phyloP scores from a whole-genome alignment of 1,284 basidiomycete species.

The Malassezia vespertilionis region DNA sequence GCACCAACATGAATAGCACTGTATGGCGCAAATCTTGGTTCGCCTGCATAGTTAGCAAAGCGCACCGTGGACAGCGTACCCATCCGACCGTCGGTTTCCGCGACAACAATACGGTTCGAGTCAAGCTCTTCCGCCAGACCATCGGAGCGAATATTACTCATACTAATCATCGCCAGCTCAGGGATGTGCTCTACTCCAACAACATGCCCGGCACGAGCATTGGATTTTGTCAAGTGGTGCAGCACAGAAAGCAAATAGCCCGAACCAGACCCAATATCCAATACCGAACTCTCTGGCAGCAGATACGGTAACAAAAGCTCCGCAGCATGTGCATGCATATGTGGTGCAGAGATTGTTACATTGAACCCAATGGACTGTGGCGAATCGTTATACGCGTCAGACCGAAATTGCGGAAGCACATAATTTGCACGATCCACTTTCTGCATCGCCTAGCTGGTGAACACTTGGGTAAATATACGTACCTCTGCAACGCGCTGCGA shows the following conservation, averaged over 20 bases:
- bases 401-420: slow-evolving; percentile 48
- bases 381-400: slow-evolving; percentile 60
- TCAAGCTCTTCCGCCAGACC: slow-evolving; percentile 56
- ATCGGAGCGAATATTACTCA: slow-evolving; percentile 60
- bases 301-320: slow-evolving; percentile 64
- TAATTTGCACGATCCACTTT: slow-evolving; percentile 52
- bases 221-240: slow-evolving; percentile 28
- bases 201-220: slow-evolving; percentile 54
- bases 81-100: slow-evolving; percentile 69
- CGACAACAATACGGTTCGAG: slow-evolving; percentile 55
- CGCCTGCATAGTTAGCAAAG: slow-evolving; percentile 20
- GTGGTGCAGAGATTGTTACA: slow-evolving; percentile 80
- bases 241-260: slow-evolving; percentile 42
- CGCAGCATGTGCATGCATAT: slow-evolving; percentile 70
- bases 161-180: slow-evolving; percentile 54
- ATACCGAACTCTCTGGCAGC: slow-evolving; percentile 59
- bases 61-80: slow-evolving; percentile 49
- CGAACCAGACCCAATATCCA: slow-evolving; percentile 56
- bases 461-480: neutral
- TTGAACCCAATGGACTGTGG: slow-evolving; percentile 71
- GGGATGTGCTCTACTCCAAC: slow-evolving; percentile 82
- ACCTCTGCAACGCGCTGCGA: slow-evolving; percentile 21
- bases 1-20: slow-evolving; percentile 91
- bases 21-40: slow-evolving; percentile 57
- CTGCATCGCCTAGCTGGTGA: slow-evolving; percentile 20